phyloP scores from a whole-genome alignment of 495 filamentous ascomycete genomes.

The Penicillium simplicissimum region DNA sequence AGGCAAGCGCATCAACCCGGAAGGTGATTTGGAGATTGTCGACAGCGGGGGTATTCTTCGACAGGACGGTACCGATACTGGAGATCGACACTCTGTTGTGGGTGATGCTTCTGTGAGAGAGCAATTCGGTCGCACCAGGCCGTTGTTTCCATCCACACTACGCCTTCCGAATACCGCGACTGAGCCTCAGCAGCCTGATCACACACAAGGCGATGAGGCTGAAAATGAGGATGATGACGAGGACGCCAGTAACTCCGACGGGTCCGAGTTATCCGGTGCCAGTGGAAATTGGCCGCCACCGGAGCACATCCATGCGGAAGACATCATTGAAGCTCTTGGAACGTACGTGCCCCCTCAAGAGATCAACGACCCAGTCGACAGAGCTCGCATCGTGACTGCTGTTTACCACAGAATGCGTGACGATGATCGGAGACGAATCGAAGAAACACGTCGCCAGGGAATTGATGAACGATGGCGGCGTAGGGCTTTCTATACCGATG shows the following conservation, averaged over 20 bases:
- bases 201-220: slow-evolving; percentile 27
- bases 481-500: slow-evolving; percentile 76
- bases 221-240: slow-evolving; percentile 32
- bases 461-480: slow-evolving; percentile 72
- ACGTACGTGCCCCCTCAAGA: slow-evolving; percentile 40
- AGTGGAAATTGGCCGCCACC: slow-evolving; percentile 41
- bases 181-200: slow-evolving; percentile 10
- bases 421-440: slow-evolving; percentile 40
- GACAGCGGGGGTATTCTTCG: slow-evolving; percentile 54
- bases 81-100: slow-evolving; percentile 48
- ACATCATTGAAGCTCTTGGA: slow-evolving; percentile 44
- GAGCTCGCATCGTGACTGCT: slow-evolving; percentile 42
- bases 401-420: slow-evolving; percentile 44
- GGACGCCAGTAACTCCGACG: slow-evolving; percentile 30
- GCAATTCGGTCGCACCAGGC: slow-evolving; percentile 41
- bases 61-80: slow-evolving; percentile 47
- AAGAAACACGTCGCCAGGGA: slow-evolving; percentile 49
- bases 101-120: slow-evolving; percentile 50
- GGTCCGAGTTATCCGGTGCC: slow-evolving; percentile 33
- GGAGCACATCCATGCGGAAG: slow-evolving; percentile 43
- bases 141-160: slow-evolving; percentile 41
- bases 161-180: slow-evolving; percentile 25
- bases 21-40: slow-evolving; percentile 62
- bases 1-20: slow-evolving; percentile 59
- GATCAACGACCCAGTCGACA: slow-evolving; percentile 42